Base-by-base conservation (phyloP, 306 rosid genomes). In the Luffa acutangula region DNA sequence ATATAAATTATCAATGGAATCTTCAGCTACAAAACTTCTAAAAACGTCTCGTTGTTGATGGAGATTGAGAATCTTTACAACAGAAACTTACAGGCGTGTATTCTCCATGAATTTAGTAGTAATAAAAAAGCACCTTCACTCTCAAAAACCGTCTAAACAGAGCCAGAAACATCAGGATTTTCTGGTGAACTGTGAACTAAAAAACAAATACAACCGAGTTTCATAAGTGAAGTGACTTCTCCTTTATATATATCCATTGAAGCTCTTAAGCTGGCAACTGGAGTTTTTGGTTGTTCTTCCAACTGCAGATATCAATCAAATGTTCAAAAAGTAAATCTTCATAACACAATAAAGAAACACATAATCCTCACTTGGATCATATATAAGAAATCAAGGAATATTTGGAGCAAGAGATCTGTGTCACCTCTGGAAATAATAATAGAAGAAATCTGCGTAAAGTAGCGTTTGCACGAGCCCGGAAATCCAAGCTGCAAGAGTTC, bases 391-490 rank as follows among this genome's bases (percentile, higher is more conserved):
- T 12, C 37, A 58, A 83, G 7, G 12, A 80, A 66, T 45, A 6
- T 74, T 74, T 49, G 13, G 5, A 53, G 64, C 17, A 75, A 37
- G 3, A 36, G 45, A 75, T 75, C 49, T 13, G 3, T 4, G 64
- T 71, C 87, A 90, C 98, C 98, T 93, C 86, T 91, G 91, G 86
- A 90, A 91, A 85, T 91, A 93, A 86, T 93, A 93, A 72, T 93
- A 93, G 92, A 93, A 93, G 89, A 93, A 93, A 74, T 93, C 98
- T 31, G 90, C 97, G 58, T 93, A 93, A 9, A 93, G 91, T 83
- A 90, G 75, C 36, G 98, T 93, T 84, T 93, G 98, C 81, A 93
- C 82, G 64, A 87, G 83, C 82, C 98, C 96, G 37, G 97, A 79
- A 45, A 91, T 78, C 98, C 98, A 93, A 81, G 95, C 98, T 91